phyloP scores from a whole-genome alignment of 257 asterid species.

The Forsythia viridissima region DNA sequence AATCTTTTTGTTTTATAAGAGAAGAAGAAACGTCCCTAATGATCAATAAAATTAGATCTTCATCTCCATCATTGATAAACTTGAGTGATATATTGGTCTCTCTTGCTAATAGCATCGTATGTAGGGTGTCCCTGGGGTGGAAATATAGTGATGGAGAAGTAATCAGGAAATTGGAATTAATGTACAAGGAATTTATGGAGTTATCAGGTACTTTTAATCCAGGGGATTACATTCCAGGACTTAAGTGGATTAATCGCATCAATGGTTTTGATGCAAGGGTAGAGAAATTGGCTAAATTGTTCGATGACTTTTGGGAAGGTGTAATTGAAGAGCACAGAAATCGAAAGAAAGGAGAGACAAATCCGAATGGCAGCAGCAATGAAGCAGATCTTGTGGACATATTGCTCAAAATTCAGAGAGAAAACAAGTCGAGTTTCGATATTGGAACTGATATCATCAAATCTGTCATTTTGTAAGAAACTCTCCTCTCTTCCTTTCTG shows the following conservation, averaged over 20 bases:
- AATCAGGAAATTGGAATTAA: not conserved
- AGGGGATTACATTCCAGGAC: not conserved
- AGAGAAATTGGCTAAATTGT: not conserved
- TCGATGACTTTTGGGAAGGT: not conserved
- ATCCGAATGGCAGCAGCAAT: not conserved
- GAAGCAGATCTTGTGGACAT: not conserved
- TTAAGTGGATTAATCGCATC: not conserved
- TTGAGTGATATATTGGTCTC: not conserved
- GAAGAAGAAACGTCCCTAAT: not conserved
- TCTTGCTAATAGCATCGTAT: not conserved
- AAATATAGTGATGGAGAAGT: not conserved
- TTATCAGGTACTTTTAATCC: not conserved
- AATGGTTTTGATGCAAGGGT: not conserved
- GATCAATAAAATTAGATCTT: not conserved
- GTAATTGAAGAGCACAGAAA: not conserved
- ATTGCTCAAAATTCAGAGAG: not conserved
- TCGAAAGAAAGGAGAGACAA: not conserved
- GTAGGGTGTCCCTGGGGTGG: not conserved
- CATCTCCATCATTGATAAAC: not conserved
- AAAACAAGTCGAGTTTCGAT: not conserved
- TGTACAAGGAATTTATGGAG: not conserved
- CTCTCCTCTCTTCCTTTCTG: not conserved
- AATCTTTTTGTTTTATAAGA: not conserved
- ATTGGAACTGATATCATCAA: not conserved
- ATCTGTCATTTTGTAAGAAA: not conserved